phyloP scores from a whole-genome alignment of 768 basidiomycete species.

The Tylopilus cervinicoccineus region DNA sequence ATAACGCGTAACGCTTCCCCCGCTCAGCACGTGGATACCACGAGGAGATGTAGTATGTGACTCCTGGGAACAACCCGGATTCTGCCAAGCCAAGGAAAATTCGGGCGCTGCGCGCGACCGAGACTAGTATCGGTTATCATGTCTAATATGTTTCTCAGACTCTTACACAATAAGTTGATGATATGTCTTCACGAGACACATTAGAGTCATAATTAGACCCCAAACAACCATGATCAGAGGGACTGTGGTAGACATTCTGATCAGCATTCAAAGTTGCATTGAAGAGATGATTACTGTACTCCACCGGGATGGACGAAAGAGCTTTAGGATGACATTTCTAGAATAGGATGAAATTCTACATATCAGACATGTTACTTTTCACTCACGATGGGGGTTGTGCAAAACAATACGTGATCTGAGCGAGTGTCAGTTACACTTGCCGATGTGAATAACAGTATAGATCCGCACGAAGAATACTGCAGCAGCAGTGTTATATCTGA shows the following conservation, averaged over 20 bases:
- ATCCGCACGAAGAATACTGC: conserved; percentile 36
- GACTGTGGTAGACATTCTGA: conserved; percentile 26
- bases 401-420: conserved; percentile 34
- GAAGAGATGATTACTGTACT: conserved; percentile 14
- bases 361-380: not conserved
- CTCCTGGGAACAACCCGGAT: conserved; percentile 39
- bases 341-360: not conserved
- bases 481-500: conserved; percentile 36
- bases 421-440: not conserved
- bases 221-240: conserved; percentile 35
- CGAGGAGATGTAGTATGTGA: conserved; percentile 42
- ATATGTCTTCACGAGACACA: conserved; percentile 34
- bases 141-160: not conserved
- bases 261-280: conserved; percentile 1
- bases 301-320: conserved; percentile 33
- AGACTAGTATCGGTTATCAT: conserved; percentile 1
- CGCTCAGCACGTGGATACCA: conserved; percentile 60
- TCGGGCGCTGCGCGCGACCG: conserved; percentile 26
- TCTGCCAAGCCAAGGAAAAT: conserved; percentile 45
- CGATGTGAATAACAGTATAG: not conserved
- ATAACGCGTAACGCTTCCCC: conserved; percentile 51
- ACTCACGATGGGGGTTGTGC: conserved; percentile 39
- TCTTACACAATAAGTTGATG: conserved; percentile 29
- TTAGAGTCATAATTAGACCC: conserved; percentile 35
- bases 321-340: conserved; percentile 36